Percentiles rank a stretch among this genome's conserved stretches.
Evolutionary conservation across 768 basidiomycete species (phyloP).

Genomic region (Pholiota conissans): DNA sequence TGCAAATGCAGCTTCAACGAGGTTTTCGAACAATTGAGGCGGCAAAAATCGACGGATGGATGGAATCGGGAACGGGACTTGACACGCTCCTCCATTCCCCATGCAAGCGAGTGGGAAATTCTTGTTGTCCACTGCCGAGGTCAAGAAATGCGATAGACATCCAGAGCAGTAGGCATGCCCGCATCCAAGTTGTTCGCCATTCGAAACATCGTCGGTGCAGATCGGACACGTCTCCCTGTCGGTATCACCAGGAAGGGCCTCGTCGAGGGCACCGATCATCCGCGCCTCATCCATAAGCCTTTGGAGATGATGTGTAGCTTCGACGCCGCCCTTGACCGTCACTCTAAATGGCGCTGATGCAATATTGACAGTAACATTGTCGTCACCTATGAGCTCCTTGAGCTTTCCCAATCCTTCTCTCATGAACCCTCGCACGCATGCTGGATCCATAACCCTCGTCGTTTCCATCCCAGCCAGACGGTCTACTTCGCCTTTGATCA

Average conservation of each 20-base stretch:
- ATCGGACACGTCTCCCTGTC: conserved; percentile 45
- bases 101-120: conserved; percentile 66
- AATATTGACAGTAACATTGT: conserved; percentile 48
- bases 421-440: conserved; percentile 50
- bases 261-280: background rate
- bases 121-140: conserved; percentile 38
- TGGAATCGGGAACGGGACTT: conserved; percentile 50
- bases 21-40: conserved; percentile 45
- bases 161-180: conserved; percentile 50
- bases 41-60: conserved; percentile 52
- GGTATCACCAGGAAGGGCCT: background rate
- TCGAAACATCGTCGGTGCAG: conserved; percentile 45
- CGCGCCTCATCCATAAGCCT: conserved; percentile 44
- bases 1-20: conserved; percentile 58
- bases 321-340: conserved; percentile 56
- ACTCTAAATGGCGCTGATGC: conserved; percentile 36
- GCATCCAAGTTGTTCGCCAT: conserved; percentile 44
- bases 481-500: conserved; percentile 48
- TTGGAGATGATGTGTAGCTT: conserved; percentile 47
- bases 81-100: conserved; percentile 57
- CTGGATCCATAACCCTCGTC: conserved; percentile 29
- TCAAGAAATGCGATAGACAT: conserved; percentile 49
- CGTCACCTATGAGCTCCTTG: conserved; percentile 53
- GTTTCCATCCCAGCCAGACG: conserved; percentile 39
- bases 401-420: conserved; percentile 48